Evolutionary conservation across 202 grass and related monocot species (phyloP).

Genomic region (Brachypodium distachyon): DNA sequence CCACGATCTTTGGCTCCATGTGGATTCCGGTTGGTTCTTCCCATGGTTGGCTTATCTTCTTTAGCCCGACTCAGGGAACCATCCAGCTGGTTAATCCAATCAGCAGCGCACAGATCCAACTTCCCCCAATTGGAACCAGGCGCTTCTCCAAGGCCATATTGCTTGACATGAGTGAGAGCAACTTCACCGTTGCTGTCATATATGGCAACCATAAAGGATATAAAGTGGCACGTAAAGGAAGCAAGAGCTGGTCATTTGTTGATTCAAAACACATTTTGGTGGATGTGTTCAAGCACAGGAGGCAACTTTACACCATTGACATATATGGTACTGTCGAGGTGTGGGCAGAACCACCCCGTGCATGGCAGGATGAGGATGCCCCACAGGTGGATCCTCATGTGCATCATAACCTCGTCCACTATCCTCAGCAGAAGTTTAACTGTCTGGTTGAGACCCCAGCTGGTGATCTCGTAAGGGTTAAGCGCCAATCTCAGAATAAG

Average conservation of each 20-base stretch:
- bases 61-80: conserved; percentile 1
- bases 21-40: conserved; percentile 47
- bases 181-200: conserved; percentile 35
- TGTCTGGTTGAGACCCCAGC: conserved; percentile 31
- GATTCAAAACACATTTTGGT: conserved; percentile 23
- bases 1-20: conserved; percentile 18
- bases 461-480: conserved; percentile 36
- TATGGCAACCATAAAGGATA: conserved; percentile 24
- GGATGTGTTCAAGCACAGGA: conserved; percentile 41
- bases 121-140: conserved; percentile 6
- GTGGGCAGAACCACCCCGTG: conserved; percentile 37
- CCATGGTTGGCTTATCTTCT: conserved; percentile 44
- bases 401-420: not conserved
- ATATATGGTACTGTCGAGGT: conserved; percentile 27
- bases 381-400: not conserved
- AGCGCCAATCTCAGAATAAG: conserved; percentile 2
- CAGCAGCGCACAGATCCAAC: conserved; percentile 17
- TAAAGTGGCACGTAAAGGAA: conserved; percentile 28
- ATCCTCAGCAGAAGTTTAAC: conserved; percentile 1
- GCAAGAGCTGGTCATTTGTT: conserved; percentile 31
- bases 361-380: conserved; percentile 25
- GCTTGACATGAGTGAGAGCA: conserved; percentile 38
- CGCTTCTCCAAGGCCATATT: conserved; percentile 31
- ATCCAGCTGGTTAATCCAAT: conserved; percentile 41
- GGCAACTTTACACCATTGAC: conserved; percentile 36